These are phyloP conservation scores for Paxillus rubicundulus DNA, from an alignment of 768 basidiomycete species.

Conservation along the genomic window DNA sequence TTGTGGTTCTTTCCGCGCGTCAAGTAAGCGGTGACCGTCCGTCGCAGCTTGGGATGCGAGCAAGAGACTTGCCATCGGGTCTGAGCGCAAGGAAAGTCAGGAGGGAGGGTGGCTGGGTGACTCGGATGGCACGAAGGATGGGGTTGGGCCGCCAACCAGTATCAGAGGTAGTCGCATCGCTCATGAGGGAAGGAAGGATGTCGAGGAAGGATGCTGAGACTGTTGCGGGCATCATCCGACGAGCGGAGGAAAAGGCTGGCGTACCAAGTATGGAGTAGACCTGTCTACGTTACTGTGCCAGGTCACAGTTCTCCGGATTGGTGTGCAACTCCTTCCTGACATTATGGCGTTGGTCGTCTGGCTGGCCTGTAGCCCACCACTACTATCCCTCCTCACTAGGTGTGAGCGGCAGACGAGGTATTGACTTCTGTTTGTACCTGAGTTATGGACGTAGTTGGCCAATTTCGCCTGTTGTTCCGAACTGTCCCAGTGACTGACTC, in stretches of 20 bases:
- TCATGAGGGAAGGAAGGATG: not conserved
- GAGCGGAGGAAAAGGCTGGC: not conserved
- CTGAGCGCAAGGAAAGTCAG: not conserved
- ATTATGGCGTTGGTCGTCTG: no score
- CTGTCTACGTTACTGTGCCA: no score
- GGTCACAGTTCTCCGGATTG: no score
- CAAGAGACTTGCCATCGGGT: not conserved
- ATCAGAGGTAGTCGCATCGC: not conserved
- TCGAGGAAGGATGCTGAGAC: constrained; percentile 40
- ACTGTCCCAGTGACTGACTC: no score
- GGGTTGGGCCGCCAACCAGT: not conserved
- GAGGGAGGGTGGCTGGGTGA: not conserved
- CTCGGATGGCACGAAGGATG: not conserved
- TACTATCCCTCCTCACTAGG: no score
- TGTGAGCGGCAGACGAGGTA: no score
- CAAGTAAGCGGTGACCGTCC: not conserved
- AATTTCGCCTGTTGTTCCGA: no score
- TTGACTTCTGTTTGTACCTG: no score
- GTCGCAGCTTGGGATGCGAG: not conserved
- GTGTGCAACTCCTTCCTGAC: no score
- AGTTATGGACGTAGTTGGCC: no score
- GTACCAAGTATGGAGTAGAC: no score
- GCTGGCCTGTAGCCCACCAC: no score
- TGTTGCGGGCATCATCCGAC: constrained; percentile 35
- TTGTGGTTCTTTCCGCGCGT: not conserved